Conservation (phyloP, 805 yeast species). For the Grigorovia humatica region DNA sequence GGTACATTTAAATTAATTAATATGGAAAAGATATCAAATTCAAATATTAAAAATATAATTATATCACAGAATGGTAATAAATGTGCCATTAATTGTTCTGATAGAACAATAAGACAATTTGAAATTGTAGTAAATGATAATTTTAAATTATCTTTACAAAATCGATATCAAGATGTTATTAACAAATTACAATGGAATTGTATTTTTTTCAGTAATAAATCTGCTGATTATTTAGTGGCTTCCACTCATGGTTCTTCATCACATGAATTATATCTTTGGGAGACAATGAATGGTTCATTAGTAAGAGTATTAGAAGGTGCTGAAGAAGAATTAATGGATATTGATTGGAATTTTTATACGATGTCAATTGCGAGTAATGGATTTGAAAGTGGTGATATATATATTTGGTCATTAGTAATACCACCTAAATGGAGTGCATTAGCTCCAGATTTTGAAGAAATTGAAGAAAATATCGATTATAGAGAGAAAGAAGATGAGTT, state of each 20-base stretch:
- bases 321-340: slow-evolving; percentile 69
- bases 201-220: slow-evolving; percentile 58
- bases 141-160: slow-evolving; percentile 56
- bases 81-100: slow-evolving; percentile 68
- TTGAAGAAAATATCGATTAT: slow-evolving; percentile 84
- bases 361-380: slow-evolving; percentile 79
- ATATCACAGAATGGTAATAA: slow-evolving; percentile 50
- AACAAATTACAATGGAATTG: slow-evolving; percentile 84
- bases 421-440: slow-evolving; percentile 95
- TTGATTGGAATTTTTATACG: slow-evolving; percentile 72
- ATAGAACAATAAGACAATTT: slow-evolving; percentile 58
- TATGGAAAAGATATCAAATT: slow-evolving; percentile 47
- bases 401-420: slow-evolving; percentile 68
- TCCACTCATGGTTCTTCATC: slow-evolving; percentile 74
- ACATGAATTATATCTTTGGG: slow-evolving; percentile 90
- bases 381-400: slow-evolving; percentile 71
- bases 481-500: slow-evolving; percentile 87
- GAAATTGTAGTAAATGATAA: slow-evolving; percentile 7
- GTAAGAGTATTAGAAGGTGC: slow-evolving; percentile 87
- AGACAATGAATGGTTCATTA: slow-evolving; percentile 76
- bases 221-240: slow-evolving; percentile 78
- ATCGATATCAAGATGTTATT: slow-evolving; percentile 82
- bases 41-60: slow-evolving; percentile 61
- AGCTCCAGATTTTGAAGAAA: slow-evolving; percentile 93
- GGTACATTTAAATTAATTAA: slow-evolving; percentile 30